These are phyloP conservation scores for Globisporangium okanoganense DNA, from an alignment of 352 stramenopile genomes.

Conservation along the genomic window DNA sequence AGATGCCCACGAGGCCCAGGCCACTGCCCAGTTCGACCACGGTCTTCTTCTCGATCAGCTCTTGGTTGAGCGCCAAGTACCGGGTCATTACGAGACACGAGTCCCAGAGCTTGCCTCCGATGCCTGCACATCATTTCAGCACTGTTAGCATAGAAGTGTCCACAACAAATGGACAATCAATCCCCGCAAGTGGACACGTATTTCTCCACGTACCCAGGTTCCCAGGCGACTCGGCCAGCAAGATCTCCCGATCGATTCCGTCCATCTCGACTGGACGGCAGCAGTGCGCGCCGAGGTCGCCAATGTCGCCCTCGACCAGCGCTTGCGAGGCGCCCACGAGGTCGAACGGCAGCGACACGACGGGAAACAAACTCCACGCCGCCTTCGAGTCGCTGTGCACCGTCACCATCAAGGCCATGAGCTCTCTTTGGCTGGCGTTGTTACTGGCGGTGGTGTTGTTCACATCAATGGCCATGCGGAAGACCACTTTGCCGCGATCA, in stretches of 20 bases:
- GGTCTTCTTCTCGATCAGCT: constrained; percentile 35
- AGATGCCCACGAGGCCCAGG: constrained; percentile 71
- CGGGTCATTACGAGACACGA: constrained; percentile 70
- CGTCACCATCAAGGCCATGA: constrained; percentile 37
- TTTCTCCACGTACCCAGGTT: constrained; percentile 42
- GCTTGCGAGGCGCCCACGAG: constrained; percentile 16
- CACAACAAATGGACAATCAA: background rate
- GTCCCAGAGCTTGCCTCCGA: constrained; percentile 83
- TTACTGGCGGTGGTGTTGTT: background rate
- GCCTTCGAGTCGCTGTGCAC: constrained; percentile 27
- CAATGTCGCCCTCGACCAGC: constrained; percentile 18
- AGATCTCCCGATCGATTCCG: constrained; percentile 46
- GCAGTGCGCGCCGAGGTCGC: constrained; percentile 62
- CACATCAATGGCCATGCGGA: constrained; percentile 41
- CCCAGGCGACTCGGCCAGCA: constrained; percentile 69
- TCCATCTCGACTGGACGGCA: constrained; percentile 56
- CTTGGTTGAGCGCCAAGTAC: constrained; percentile 40
- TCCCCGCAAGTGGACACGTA: background rate
- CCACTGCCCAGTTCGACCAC: constrained; percentile 76
- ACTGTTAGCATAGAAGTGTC: constrained; percentile 1
- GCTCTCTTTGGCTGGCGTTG: background rate
- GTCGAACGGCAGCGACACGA: constrained; percentile 61
- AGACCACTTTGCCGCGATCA: constrained; percentile 52
- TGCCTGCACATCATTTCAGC: constrained; percentile 26
- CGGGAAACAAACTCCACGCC: constrained; percentile 56